phyloP scores from a whole-genome alignment of 345 rosid species.

The Jatropha curcas region DNA sequence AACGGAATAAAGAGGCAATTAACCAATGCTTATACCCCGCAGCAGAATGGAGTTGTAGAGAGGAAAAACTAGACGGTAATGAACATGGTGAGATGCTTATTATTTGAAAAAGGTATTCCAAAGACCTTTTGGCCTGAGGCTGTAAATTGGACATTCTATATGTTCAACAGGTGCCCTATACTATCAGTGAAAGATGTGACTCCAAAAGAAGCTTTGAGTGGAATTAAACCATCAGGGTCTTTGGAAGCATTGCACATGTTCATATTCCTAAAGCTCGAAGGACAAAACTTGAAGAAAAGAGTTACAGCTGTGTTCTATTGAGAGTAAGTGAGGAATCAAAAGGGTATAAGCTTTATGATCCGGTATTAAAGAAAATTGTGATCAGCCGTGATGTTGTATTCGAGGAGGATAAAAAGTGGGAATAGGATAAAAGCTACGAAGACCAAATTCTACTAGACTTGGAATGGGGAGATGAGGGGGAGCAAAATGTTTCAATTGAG shows the following conservation, averaged over 20 bases:
- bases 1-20: neutral
- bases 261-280: neutral
- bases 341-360: conserved; percentile 1
- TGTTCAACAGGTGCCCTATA: neutral
- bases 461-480: neutral
- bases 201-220: neutral
- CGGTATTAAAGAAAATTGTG: neutral
- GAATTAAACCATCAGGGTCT: neutral
- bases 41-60: neutral
- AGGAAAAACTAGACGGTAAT: neutral
- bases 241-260: neutral
- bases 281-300: conserved; percentile 3
- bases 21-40: neutral
- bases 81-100: neutral
- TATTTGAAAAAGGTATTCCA: neutral
- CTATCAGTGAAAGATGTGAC: neutral
- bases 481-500: neutral
- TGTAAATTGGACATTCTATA: neutral
- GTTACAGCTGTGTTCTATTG: neutral
- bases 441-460: neutral
- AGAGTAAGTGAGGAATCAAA: conserved; percentile 1
- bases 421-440: neutral
- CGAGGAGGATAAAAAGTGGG: neutral
- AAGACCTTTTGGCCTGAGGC: neutral
- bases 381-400: neutral